A percentile compares a stretch with the other conserved stretches of the same genome.
These are phyloP conservation scores for Sarocladium kiliense DNA, from an alignment of 2,329 filamentous ascomycete species.

Conservation along the genomic window DNA sequence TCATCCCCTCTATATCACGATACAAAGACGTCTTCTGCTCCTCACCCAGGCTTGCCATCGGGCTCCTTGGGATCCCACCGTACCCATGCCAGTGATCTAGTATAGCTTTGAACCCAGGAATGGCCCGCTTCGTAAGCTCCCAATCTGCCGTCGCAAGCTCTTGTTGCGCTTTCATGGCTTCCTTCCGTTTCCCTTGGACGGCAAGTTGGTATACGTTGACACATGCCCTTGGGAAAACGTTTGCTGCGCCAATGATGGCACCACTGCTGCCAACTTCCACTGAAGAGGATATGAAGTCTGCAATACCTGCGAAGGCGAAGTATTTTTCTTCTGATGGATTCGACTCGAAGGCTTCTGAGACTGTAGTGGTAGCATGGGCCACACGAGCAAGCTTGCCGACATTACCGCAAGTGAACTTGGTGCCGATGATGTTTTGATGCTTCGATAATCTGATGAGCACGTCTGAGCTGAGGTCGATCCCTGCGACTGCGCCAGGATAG, in stretches of 20 bases:
- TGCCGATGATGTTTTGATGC: slow-evolving; percentile 56
- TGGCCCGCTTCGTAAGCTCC: slow-evolving; percentile 17
- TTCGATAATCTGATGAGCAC: slow-evolving; percentile 37
- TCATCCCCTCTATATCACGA: slow-evolving; percentile 15
- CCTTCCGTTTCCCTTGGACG: slow-evolving; percentile 12
- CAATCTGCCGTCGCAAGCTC: slow-evolving; percentile 16
- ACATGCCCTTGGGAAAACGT: slow-evolving; percentile 16
- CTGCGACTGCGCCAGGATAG: slow-evolving; percentile 17
- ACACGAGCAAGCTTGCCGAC: slow-evolving; percentile 52
- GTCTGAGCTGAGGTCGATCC: slow-evolving; percentile 19
- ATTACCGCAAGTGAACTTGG: slow-evolving; percentile 47
- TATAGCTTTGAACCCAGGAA: slow-evolving; percentile 18
- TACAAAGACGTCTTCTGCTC: slow-evolving; percentile 11
- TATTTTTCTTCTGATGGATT: slow-evolving; percentile 1
- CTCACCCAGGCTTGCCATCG: slow-evolving; percentile 21
- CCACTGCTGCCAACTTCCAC: slow-evolving; percentile 14
- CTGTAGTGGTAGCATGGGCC: slow-evolving; percentile 31
- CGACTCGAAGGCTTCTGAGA: slow-evolving; percentile 9
- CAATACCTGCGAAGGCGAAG: slow-evolving; percentile 15
- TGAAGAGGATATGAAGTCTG: slow-evolving; percentile 15
- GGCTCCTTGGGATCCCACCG: slow-evolving; percentile 47
- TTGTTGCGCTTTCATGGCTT: slow-evolving; percentile 15
- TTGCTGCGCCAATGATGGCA: slow-evolving; percentile 17
- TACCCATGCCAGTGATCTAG: slow-evolving; percentile 45
- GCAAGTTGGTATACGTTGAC: slow-evolving; percentile 17